These are phyloP conservation scores for Cornus suecica DNA, from an alignment of 148 eudicot species.

Conservation along the genomic window DNA sequence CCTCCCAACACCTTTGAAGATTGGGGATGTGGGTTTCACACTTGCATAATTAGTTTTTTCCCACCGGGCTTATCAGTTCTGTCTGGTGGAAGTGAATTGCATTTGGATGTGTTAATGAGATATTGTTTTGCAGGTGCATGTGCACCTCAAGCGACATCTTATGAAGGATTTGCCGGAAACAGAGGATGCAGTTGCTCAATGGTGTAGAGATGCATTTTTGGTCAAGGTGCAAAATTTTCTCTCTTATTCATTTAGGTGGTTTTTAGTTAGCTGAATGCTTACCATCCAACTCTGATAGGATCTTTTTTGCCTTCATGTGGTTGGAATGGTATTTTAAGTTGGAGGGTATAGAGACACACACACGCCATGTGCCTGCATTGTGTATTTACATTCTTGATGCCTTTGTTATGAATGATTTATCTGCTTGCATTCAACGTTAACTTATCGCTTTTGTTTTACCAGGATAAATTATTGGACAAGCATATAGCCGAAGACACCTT, in stretches of 20 bases:
- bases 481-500: constrained; percentile 66
- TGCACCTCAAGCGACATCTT: constrained; percentile 72
- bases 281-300: neutral
- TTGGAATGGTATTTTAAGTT: neutral
- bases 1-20: too few relatives aligned
- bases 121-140: constrained; percentile 59
- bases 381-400: neutral
- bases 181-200: constrained; percentile 84
- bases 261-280: neutral
- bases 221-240: constrained; percentile 54
- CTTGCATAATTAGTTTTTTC: too few relatives aligned
- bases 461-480: constrained; percentile 88
- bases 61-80: neutral
- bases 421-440: neutral
- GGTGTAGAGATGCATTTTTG: constrained; percentile 85
- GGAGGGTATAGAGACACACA: neutral
- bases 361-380: neutral
- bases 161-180: constrained; percentile 90
- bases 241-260: neutral
- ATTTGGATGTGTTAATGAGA: neutral
- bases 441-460: neutral
- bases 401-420: neutral
- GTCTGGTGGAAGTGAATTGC: neutral
- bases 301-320: neutral
- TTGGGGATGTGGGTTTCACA: too few relatives aligned